phyloP scores from a whole-genome alignment of 306 rosid species.

The Begonia fuchsioides region DNA sequence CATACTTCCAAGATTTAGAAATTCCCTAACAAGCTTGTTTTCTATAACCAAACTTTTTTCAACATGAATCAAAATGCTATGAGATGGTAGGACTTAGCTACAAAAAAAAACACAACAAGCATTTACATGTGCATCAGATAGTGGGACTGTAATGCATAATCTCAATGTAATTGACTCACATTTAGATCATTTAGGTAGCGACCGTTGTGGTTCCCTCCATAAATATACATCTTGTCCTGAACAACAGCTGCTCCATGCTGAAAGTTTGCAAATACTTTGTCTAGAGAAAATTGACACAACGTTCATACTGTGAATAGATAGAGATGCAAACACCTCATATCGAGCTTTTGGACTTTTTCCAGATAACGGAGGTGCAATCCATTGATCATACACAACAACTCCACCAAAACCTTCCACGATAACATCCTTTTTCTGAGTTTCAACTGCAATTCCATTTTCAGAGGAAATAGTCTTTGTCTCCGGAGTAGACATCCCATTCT shows the following conservation, averaged over 20 bases:
- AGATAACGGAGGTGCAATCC: conserved; percentile 61
- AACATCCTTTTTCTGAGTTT: conserved; percentile 64
- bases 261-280: conserved; percentile 16
- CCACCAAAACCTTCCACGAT: conserved; percentile 56
- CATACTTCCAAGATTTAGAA: too few species aligned
- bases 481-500: conserved; percentile 59
- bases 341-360: conserved; percentile 70
- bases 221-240: conserved; percentile 84
- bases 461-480: conserved; percentile 58
- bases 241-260: conserved; percentile 87
- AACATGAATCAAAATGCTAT: too few species aligned
- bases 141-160: too few species aligned
- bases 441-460: conserved; percentile 54
- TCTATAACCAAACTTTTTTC: too few species aligned
- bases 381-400: conserved; percentile 64
- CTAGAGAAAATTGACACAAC: conserved; percentile 11
- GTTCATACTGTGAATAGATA: conserved; percentile 6
- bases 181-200: conserved; percentile 87
- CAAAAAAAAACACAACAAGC: too few species aligned
- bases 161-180: conserved; percentile 32
- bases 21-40: too few species aligned
- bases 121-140: too few species aligned
- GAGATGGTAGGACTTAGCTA: too few species aligned
- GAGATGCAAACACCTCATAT: conserved; percentile 56
- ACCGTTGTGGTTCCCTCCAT: conserved; percentile 97